These are phyloP conservation scores for Lodderomyces oxycetoniae DNA, from an alignment of 1,139 yeast species.

Conservation along the genomic window DNA sequence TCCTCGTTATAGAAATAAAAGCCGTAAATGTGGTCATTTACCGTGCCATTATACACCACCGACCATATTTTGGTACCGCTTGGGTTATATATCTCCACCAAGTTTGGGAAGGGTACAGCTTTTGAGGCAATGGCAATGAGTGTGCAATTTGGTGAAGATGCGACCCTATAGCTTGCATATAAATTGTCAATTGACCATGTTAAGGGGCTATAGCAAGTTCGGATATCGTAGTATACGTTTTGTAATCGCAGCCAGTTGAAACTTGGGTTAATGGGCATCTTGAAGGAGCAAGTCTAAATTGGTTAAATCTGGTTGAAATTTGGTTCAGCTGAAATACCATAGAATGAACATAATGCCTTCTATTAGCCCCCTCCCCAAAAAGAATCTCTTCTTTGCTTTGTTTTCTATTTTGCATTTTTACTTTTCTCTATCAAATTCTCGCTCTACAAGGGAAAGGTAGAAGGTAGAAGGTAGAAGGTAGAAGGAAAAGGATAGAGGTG, in stretches of 20 bases:
- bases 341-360: no score
- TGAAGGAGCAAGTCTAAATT: not conserved
- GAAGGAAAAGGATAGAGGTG: not conserved
- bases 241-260: constrained; percentile 60
- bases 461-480: not conserved
- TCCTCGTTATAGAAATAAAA: constrained; percentile 57
- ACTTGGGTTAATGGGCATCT: constrained; percentile 38
- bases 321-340: no score
- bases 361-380: no score
- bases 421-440: no score
- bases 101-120: constrained; percentile 27
- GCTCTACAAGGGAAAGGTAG: not conserved
- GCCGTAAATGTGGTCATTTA: constrained; percentile 52
- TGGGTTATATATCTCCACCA: constrained; percentile 48
- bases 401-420: no score
- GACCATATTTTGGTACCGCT: constrained; percentile 49
- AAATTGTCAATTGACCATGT: constrained; percentile 35
- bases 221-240: constrained; percentile 55
- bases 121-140: constrained; percentile 37
- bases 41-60: constrained; percentile 48
- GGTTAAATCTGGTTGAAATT: not conserved
- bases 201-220: constrained; percentile 39
- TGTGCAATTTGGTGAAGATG: constrained; percentile 29
- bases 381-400: no score
- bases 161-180: constrained; percentile 24